Conservation (phyloP, 139 green algal genomes). For the Coccomyxa sp. region DNA sequence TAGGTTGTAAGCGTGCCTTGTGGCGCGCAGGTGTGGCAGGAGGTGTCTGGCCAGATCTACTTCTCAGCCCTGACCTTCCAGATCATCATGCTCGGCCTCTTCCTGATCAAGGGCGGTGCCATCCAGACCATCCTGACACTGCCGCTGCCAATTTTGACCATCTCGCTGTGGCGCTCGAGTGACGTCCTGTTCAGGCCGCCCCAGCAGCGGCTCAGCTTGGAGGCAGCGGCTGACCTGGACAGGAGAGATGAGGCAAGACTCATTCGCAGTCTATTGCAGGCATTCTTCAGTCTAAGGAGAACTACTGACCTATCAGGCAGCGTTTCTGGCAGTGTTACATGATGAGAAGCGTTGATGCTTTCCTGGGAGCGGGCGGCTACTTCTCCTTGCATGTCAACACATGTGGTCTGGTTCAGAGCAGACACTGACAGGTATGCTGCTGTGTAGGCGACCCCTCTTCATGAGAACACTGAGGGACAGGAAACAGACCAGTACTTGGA, state of each 20-base stretch:
- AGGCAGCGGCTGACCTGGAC: conserved; percentile 61
- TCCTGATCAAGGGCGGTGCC: conserved; percentile 46
- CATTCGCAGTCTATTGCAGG: background rate
- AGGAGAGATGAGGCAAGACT: background rate
- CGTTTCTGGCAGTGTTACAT: background rate
- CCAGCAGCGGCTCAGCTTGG: conserved; percentile 47
- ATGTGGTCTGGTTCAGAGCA: too few relatives aligned
- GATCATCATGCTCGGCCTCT: conserved; percentile 54
- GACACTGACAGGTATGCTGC: too few relatives aligned
- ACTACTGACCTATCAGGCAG: background rate
- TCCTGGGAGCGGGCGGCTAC: background rate
- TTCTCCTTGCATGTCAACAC: background rate
- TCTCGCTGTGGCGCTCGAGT: background rate
- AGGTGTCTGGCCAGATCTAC: conserved; percentile 61
- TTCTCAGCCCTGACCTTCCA: conserved; percentile 60
- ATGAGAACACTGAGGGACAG: too few relatives aligned
- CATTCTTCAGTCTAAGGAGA: background rate
- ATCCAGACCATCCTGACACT: background rate
- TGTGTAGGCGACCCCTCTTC: too few relatives aligned
- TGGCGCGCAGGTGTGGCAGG: conserved; percentile 32
- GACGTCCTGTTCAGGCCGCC: conserved; percentile 28
- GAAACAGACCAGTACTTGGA: too few relatives aligned
- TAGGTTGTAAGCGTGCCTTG: too few relatives aligned
- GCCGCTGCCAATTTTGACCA: conserved; percentile 16
- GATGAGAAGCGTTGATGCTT: background rate